phyloP scores from a whole-genome alignment of 257 asterid genomes.

The Nicotiana noctiflora region DNA sequence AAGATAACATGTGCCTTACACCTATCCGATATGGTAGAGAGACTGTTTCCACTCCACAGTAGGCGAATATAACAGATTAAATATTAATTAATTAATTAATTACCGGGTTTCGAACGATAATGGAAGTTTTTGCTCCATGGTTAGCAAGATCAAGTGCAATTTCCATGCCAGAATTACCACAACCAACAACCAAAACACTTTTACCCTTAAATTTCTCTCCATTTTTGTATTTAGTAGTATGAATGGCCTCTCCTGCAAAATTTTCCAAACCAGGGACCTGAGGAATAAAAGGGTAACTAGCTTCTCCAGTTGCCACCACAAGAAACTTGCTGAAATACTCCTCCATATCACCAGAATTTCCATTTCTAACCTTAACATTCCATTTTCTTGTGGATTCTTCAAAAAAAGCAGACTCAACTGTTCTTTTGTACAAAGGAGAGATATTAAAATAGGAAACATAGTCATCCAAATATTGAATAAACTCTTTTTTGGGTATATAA shows the following conservation, averaged over 20 bases:
- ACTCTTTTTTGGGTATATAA: conserved; percentile 29
- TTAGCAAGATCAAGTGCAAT: conserved; percentile 66
- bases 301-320: conserved; percentile 74
- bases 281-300: conserved; percentile 45
- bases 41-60: no score
- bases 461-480: conserved; percentile 46
- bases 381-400: conserved; percentile 29
- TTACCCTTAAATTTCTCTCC: conserved; percentile 33
- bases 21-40: no score
- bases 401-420: conserved; percentile 41
- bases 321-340: conserved; percentile 42
- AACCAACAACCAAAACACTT: conserved; percentile 63
- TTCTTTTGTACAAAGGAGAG: conserved; percentile 28
- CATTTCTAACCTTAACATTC: conserved; percentile 35
- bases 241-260: conserved; percentile 55
- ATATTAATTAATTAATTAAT: background rate
- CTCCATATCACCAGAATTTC: conserved; percentile 24
- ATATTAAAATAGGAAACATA: conserved; percentile 43
- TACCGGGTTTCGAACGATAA: conserved; percentile 75
- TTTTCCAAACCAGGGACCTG: conserved; percentile 38
- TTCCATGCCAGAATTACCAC: conserved; percentile 91
- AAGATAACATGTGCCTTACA: no score
- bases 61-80: no score
- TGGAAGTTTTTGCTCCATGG: conserved; percentile 54
- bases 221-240: conserved; percentile 50